Conservation (phyloP, 306 rosid species). For the Cicer bijugum region DNA sequence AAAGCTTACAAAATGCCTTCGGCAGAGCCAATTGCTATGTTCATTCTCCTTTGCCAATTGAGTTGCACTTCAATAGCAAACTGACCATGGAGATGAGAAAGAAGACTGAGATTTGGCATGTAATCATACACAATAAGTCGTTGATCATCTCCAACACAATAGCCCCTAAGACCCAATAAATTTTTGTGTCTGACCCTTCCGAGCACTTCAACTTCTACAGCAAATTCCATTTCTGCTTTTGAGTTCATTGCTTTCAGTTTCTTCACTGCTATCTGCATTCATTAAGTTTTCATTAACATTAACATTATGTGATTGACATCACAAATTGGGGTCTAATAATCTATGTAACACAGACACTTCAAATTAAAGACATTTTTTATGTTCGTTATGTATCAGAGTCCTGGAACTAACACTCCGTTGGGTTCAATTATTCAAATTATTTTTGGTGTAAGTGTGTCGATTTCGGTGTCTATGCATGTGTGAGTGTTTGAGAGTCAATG, state of each 20-base stretch:
- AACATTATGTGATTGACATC: too few species aligned
- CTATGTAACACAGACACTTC: background rate
- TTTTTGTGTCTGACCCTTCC: slow-evolving; percentile 93
- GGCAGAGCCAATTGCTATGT: slow-evolving; percentile 82
- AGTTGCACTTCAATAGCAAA: slow-evolving; percentile 62
- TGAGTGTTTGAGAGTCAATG: too few species aligned
- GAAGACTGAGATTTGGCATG: slow-evolving; percentile 90
- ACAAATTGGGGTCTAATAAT: too few species aligned
- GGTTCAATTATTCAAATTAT: background rate
- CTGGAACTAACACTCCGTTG: background rate
- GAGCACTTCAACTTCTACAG: slow-evolving; percentile 93
- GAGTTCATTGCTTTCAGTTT: slow-evolving; percentile 86
- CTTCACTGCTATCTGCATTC: slow-evolving; percentile 81
- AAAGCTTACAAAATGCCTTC: slow-evolving; percentile 79
- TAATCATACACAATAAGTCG: slow-evolving; percentile 88
- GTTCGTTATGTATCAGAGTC: background rate
- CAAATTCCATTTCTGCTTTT: slow-evolving; percentile 94
- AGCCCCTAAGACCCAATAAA: slow-evolving; percentile 79
- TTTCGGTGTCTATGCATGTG: background rate
- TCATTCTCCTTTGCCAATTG: slow-evolving; percentile 77
- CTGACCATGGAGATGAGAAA: slow-evolving; percentile 91
- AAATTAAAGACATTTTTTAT: background rate
- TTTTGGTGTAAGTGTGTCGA: background rate
- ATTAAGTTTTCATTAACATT: background rate
- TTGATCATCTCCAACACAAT: slow-evolving; percentile 77